A percentile compares a stretch with the other conserved stretches of the same genome.
Conservation (phyloP, 1,284 basidiomycete genomes). For the Leucocoprinus gongylophorus region DNA sequence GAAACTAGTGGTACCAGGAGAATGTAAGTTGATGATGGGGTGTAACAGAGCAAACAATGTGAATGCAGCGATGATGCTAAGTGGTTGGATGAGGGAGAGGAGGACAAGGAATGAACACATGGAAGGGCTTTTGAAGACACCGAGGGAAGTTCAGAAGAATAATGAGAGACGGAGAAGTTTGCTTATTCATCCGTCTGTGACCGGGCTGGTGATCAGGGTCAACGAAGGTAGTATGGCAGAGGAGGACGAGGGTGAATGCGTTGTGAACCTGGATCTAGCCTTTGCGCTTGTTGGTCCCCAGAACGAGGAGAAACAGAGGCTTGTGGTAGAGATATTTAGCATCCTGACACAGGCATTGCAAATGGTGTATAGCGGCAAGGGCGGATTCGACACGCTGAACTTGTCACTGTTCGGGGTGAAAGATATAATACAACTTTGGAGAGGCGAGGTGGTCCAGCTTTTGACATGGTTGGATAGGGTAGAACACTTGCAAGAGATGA, state of each 20-base stretch:
- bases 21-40: constrained; percentile 6
- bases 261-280: neutral
- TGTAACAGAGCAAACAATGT: constrained; percentile 10
- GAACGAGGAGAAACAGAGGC: constrained; percentile 4
- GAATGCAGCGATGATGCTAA: neutral
- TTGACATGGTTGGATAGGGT: constrained; percentile 2
- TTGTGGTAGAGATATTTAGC: constrained; percentile 6
- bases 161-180: neutral
- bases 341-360: constrained; percentile 5
- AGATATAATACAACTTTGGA: constrained; percentile 7
- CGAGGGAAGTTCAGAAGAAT: neutral
- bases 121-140: constrained; percentile 9
- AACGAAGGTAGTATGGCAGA: neutral
- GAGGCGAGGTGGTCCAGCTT: neutral
- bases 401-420: constrained; percentile 4
- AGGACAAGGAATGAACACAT: constrained; percentile 8
- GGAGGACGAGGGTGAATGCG: constrained; percentile 1
- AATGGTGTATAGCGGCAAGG: constrained; percentile 10
- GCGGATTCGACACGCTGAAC: constrained; percentile 7
- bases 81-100: constrained; percentile 8
- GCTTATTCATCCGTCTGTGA: constrained; percentile 1
- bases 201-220: constrained; percentile 1
- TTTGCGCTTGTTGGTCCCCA: neutral
- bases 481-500: constrained; percentile 9
- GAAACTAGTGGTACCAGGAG: constrained; percentile 4